Base-by-base conservation (phyloP, 805 yeast genomes). In the Nematodospora valgi region DNA sequence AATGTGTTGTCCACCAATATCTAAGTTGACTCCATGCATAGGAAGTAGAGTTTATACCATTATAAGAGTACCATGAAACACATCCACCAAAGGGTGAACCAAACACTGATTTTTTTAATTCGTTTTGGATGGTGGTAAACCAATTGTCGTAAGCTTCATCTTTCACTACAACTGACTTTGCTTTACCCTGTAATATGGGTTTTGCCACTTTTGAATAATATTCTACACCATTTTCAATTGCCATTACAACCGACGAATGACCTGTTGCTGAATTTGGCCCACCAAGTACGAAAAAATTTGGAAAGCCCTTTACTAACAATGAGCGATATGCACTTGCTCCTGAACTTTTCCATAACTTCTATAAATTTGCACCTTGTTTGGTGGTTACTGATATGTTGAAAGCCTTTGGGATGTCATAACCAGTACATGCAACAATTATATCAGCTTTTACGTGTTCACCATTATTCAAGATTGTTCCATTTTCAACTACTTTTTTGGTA, bases 251-350 rank as follows among this genome's bases (percentile, higher is more conserved):
- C 4, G 70, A 64, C 0, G 66, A 55, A 39, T 65, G 70, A 9
- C 72, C 72, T 11, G 70, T 61, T 27, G 67, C 66, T 2, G 67
- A 52, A 38, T 65, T 65, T 21, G 72, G 70, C 6, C 72, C 72
- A 2, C 53, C 65, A 37, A 64, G 47, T 12, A 56, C 14, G 37
- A 64, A 59, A 9, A 56, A 35, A 33, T 65, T 65, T 14, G 72
- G 72, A 27, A 52, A 47, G 20, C 62, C 52, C 34, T 55, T 56
- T 9, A 54, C 49, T 45, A 62, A 40, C 13, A 49, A 22, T 1
- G 72, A 64, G 37, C 57, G 53, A 45, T 64, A 64, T 7, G 70
- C 70, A 26, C 57, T 38, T 3, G 53, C 46, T 6, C 68, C 35
- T 9, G 23, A 51, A 15, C 54, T 45, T 3, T 27, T 29, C 70